phyloP scores from a whole-genome alignment of 1,139 yeast species.

The Candida sojae region DNA sequence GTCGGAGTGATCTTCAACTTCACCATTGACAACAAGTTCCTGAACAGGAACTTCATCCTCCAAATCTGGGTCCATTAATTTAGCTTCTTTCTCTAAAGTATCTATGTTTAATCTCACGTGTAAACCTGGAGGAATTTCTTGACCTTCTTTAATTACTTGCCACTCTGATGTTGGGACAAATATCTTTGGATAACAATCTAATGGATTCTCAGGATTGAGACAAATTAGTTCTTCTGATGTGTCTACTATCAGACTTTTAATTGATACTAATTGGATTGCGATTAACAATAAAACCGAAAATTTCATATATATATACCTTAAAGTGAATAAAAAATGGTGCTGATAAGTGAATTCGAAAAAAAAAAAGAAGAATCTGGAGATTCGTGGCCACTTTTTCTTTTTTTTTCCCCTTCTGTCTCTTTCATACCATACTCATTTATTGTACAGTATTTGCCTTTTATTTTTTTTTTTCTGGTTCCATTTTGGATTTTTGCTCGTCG shows the following conservation, averaged over 20 bases:
- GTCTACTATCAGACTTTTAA: slow-evolving; percentile 14
- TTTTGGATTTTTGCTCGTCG: too few relatives aligned
- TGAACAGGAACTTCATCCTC: slow-evolving; percentile 11
- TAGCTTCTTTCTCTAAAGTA: slow-evolving; percentile 70
- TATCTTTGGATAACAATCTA: slow-evolving; percentile 60
- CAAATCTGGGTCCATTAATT: slow-evolving; percentile 39
- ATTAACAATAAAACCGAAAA: slow-evolving; percentile 3
- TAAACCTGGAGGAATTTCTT: slow-evolving; percentile 73
- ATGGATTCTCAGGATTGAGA: slow-evolving; percentile 32
- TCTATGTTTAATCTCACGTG: slow-evolving; percentile 73
- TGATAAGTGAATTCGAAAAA: neutral
- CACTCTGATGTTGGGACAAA: slow-evolving; percentile 68
- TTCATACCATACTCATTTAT: neutral
- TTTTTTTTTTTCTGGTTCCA: neutral
- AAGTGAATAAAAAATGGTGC: neutral
- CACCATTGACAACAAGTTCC: slow-evolving; percentile 19
- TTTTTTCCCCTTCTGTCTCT: neutral
- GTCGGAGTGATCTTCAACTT: slow-evolving; percentile 12
- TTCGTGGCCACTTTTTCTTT: slow-evolving; percentile 1
- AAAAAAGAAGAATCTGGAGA: neutral
- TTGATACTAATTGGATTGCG: slow-evolving; percentile 3
- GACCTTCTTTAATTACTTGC: slow-evolving; percentile 68
- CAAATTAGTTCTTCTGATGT: slow-evolving; percentile 17
- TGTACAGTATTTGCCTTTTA: neutral
- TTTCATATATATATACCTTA: neutral